phyloP scores from a whole-genome alignment of 2,329 filamentous ascomycete species.

The Onygena corvina region DNA sequence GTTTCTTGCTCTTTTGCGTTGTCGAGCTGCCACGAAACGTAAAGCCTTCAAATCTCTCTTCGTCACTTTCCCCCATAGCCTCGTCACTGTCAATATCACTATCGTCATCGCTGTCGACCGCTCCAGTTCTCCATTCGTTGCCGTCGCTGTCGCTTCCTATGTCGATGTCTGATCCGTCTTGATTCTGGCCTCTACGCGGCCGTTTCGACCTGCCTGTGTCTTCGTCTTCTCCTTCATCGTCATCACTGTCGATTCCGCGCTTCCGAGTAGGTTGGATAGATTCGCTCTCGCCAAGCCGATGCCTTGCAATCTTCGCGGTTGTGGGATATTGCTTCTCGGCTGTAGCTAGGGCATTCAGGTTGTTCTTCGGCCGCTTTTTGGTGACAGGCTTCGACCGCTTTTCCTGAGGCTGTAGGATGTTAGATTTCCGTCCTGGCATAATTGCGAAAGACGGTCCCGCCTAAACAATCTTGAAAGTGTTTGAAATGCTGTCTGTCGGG shows the following conservation, averaged over 20 bases:
- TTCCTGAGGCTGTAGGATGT: constrained; percentile 30
- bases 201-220: constrained; percentile 31
- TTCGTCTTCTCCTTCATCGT: constrained; percentile 29
- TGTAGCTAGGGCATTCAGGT: constrained; percentile 52
- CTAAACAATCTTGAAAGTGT: not conserved
- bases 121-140: constrained; percentile 70
- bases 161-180: constrained; percentile 47
- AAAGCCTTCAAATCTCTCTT: constrained; percentile 71
- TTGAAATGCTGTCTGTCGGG: too few relatives aligned
- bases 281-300: constrained; percentile 47
- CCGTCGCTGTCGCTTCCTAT: constrained; percentile 75
- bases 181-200: constrained; percentile 31
- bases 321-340: constrained; percentile 48
- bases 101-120: constrained; percentile 54
- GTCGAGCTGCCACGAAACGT: constrained; percentile 51
- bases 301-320: constrained; percentile 41
- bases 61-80: constrained; percentile 78
- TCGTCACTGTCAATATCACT: constrained; percentile 63
- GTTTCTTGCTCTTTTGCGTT: constrained; percentile 27
- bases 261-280: constrained; percentile 34
- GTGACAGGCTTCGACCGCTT: constrained; percentile 31
- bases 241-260: constrained; percentile 19
- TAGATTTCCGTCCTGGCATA: constrained; percentile 34
- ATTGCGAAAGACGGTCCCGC: constrained; percentile 7
- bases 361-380: constrained; percentile 38